Evolutionary conservation across 345 rosid species (phyloP).

Genomic region (Eucalyptus grandis): DNA sequence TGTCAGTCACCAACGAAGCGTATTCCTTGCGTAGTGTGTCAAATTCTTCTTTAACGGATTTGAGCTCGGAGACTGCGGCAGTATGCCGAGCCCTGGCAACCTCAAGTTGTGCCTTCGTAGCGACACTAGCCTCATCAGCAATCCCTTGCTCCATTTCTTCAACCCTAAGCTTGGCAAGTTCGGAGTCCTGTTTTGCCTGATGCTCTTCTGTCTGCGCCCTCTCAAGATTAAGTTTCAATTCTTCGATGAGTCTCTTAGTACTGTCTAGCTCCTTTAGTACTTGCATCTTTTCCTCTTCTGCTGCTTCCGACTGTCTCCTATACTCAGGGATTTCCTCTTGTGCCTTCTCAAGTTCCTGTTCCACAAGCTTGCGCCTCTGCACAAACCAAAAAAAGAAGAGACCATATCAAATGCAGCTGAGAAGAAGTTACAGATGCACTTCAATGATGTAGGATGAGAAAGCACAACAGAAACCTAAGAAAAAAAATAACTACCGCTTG

Average conservation of each 20-base stretch:
- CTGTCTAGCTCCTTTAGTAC: slow-evolving; percentile 65
- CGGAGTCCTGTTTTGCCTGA: slow-evolving; percentile 91
- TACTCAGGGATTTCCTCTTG: slow-evolving; percentile 61
- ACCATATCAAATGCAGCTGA: not conserved
- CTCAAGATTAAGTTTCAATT: slow-evolving; percentile 71
- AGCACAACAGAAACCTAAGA: not conserved
- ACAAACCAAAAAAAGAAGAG: not conserved
- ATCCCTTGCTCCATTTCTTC: slow-evolving; percentile 95
- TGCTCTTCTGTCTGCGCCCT: slow-evolving; percentile 85
- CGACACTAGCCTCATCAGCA: slow-evolving; percentile 81
- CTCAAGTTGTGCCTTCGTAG: slow-evolving; percentile 92
- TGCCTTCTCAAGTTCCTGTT: slow-evolving; percentile 58
- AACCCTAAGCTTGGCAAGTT: slow-evolving; percentile 78
- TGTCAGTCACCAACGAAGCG: slow-evolving; percentile 43
- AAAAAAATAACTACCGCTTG: not conserved
- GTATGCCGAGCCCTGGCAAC: slow-evolving; percentile 78
- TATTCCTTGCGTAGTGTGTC: slow-evolving; percentile 39
- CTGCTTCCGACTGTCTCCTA: slow-evolving; percentile 38
- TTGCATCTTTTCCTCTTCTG: slow-evolving; percentile 47
- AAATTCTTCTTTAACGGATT: slow-evolving; percentile 64
- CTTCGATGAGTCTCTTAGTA: slow-evolving; percentile 78
- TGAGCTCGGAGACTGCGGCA: slow-evolving; percentile 61
- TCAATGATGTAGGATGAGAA: not conserved
- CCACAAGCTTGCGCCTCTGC: slow-evolving; percentile 67
- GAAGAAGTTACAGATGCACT: not conserved